Evolutionary conservation across 768 basidiomycete genomes (phyloP).

Genomic region (Mycena belliarum): DNA sequence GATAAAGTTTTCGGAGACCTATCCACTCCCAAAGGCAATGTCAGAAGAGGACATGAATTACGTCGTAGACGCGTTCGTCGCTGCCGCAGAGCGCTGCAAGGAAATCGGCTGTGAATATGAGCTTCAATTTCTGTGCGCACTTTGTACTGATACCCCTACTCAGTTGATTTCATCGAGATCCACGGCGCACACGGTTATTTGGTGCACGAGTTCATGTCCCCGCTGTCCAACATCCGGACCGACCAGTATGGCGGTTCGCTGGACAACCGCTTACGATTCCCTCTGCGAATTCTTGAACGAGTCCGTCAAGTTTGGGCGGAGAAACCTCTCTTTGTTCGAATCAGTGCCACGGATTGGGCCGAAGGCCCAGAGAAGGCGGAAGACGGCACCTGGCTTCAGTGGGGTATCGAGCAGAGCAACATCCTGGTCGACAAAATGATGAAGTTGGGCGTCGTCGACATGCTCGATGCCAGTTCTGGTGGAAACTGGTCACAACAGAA

Average conservation of each 20-base stretch:
- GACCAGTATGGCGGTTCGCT: slow-evolving; percentile 75
- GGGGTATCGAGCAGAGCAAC: slow-evolving; percentile 80
- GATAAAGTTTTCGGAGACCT: slow-evolving; percentile 53
- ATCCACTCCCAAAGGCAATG: slow-evolving; percentile 61
- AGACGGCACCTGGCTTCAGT: slow-evolving; percentile 59
- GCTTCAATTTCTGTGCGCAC: background rate
- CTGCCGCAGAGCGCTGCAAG: slow-evolving; percentile 55
- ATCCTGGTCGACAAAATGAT: slow-evolving; percentile 55
- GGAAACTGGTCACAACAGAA: slow-evolving; percentile 66
- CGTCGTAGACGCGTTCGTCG: slow-evolving; percentile 62
- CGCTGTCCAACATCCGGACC: slow-evolving; percentile 69
- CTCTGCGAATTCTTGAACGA: slow-evolving; percentile 55
- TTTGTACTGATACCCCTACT: slow-evolving; percentile 30
- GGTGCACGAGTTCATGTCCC: slow-evolving; percentile 69
- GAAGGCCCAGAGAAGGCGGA: slow-evolving; percentile 55
- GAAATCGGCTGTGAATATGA: slow-evolving; percentile 58
- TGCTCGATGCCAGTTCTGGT: slow-evolving; percentile 73
- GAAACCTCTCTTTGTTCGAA: slow-evolving; percentile 72
- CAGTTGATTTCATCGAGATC: slow-evolving; percentile 73
- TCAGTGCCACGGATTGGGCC: slow-evolving; percentile 71
- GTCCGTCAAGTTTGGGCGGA: slow-evolving; percentile 58
- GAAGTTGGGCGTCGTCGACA: slow-evolving; percentile 61
- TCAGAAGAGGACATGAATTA: slow-evolving; percentile 52
- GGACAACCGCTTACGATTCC: slow-evolving; percentile 71
- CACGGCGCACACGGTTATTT: slow-evolving; percentile 76